A percentile compares a stretch with the other conserved stretches of the same genome.
These are phyloP conservation scores for Starmerella kuoi DNA, from an alignment of 805 yeast genomes.

Conservation along the genomic window DNA sequence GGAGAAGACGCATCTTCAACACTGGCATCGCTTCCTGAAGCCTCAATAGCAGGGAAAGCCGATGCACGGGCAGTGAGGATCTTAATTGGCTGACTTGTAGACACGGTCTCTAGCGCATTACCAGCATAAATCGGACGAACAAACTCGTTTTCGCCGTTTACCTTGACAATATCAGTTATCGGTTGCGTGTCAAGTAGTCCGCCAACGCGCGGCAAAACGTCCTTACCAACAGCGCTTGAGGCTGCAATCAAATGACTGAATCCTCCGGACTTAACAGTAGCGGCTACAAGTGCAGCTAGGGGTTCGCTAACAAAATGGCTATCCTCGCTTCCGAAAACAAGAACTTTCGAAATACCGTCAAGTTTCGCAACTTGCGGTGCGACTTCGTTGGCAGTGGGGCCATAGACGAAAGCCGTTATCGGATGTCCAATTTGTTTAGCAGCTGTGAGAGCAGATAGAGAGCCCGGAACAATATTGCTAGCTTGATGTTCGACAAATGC, in stretches of 20 bases:
- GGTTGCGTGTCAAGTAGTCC: constrained; percentile 83
- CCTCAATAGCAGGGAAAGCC: constrained; percentile 48
- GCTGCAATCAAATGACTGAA: constrained; percentile 66
- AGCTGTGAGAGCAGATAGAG: constrained; percentile 64
- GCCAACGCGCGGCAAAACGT: constrained; percentile 72
- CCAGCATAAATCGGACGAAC: constrained; percentile 95
- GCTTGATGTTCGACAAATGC: constrained; percentile 58
- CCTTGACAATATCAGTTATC: constrained; percentile 63
- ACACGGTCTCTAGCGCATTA: constrained; percentile 75
- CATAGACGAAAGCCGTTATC: constrained; percentile 65
- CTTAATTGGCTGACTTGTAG: constrained; percentile 50
- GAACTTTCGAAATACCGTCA: constrained; percentile 41
- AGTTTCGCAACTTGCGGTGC: constrained; percentile 46
- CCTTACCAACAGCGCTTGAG: constrained; percentile 80
- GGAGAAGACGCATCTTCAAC: constrained; percentile 32
- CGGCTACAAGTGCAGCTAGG: constrained; percentile 52
- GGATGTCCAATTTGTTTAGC: constrained; percentile 63
- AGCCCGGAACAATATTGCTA: constrained; percentile 47
- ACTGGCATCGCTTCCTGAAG: constrained; percentile 31
- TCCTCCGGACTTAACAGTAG: constrained; percentile 34
- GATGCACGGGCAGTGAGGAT: constrained; percentile 74
- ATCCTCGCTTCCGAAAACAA: constrained; percentile 47
- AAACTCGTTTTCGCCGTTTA: constrained; percentile 57
- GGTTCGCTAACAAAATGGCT: constrained; percentile 66
- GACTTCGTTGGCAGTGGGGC: constrained; percentile 41